Evolutionary conservation across 352 stramenopile species (phyloP), one percentile per base, ranked within the genome.

Genomic region (Phytophthora tentaculata): DNA sequence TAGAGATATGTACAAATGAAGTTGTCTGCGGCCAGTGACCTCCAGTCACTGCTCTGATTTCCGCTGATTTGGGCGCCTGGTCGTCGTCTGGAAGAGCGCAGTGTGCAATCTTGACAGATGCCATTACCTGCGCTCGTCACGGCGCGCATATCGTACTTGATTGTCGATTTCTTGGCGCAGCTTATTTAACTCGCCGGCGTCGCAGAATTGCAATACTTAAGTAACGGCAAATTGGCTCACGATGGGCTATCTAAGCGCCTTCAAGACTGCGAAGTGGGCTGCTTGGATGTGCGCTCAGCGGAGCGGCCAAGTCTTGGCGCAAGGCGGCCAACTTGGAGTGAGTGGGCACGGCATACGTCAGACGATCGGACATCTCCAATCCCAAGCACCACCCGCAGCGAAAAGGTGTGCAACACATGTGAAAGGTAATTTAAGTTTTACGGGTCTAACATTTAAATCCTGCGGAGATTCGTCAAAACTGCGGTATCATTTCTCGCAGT

Each of bases 361-460:
- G 32, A 49, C 56, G 43, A 64, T 56, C 16, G 28, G 20, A 56
- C 56, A 58, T 20, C 29, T 17, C 43, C 51, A 51, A 68, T 56
- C 52, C 52, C 43, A 68, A 56, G 61, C 61, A 68, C 51, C 61
- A 69, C 35, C 61, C 45, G 61, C n/a, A 37, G 20, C 14, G 56
- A 13, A 3, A 28, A 64, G 56, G 56, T 19, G 17, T 51, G 4
- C 13, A 28, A 3, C 9, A 6, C 1, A 45, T 45, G 41, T 26
- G 20, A 12, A 1, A 45, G 39, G 39, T 5, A 12, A 45, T 20
- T 45, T 45, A 39, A 16, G 7, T 16, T 39, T 39, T 39, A 12
- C 6, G 1, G 43, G 43, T 45, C 20, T 45, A 22, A 24, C 35
- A 56, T 58, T 8, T 19, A 39, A 16, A 3, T 49, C 3, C 5